Conservation (phyloP, 371 early-diverging fungal species). For the Phascolomyces articulosus region DNA sequence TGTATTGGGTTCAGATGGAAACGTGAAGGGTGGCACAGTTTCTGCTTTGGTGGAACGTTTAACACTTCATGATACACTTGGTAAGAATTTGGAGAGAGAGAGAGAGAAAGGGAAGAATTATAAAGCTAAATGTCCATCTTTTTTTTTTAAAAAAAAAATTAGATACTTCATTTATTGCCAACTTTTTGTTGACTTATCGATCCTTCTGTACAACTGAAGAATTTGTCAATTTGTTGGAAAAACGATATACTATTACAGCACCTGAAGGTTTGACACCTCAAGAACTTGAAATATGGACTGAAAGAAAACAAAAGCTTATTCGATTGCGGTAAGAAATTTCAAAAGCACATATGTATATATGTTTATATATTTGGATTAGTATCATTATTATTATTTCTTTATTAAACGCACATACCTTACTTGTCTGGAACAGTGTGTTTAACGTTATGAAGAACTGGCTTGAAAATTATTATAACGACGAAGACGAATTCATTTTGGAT, state of each 20-base stretch:
- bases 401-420: too few species aligned
- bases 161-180: constrained; percentile 77
- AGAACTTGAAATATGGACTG: constrained; percentile 79
- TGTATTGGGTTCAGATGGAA: constrained; percentile 76
- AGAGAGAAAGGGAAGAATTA: too few species aligned
- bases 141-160: too few species aligned
- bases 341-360: too few species aligned
- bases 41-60: constrained; percentile 84
- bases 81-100: constrained; percentile 20
- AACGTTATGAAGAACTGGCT: constrained; percentile 90
- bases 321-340: constrained; percentile 77
- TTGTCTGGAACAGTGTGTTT: too few species aligned
- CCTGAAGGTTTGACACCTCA: constrained; percentile 67
- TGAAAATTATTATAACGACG: constrained; percentile 82
- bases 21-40: constrained; percentile 87
- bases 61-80: constrained; percentile 78
- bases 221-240: constrained; percentile 69
- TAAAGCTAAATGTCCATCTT: too few species aligned
- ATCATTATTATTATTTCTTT: too few species aligned
- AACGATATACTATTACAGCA: constrained; percentile 74
- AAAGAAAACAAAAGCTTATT: constrained; percentile 81
- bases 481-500: constrained; percentile 65
- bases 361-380: too few species aligned
- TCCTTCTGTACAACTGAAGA: constrained; percentile 82
- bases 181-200: constrained; percentile 88